Percentiles rank a stretch among this genome's conserved stretches.
Conservation (phyloP, 805 yeast species). For the Kuraishia molischiana region DNA sequence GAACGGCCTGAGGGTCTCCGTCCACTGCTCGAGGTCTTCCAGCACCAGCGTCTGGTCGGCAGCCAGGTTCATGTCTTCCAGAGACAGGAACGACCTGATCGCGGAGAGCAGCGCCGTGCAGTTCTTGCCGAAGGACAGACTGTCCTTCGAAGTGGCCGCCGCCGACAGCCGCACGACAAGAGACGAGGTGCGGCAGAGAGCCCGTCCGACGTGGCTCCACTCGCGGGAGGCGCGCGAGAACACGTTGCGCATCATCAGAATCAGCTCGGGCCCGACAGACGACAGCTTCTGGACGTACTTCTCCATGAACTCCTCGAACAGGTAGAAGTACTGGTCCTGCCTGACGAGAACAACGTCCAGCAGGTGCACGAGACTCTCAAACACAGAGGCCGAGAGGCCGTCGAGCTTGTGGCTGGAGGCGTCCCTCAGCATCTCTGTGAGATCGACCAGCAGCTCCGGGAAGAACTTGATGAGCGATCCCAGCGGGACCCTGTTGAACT, state of each 20-base stretch:
- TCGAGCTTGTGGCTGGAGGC: slow-evolving; percentile 10
- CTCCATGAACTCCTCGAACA: slow-evolving; percentile 41
- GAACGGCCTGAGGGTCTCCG: slow-evolving; percentile 30
- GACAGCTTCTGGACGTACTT: slow-evolving; percentile 28
- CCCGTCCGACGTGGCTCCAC: slow-evolving; percentile 57
- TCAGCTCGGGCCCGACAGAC: slow-evolving; percentile 38
- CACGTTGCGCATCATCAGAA: slow-evolving; percentile 33
- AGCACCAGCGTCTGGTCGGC: slow-evolving; percentile 57
- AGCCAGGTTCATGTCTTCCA: slow-evolving; percentile 35
- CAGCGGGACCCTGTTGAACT: slow-evolving; percentile 44
- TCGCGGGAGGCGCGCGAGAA: slow-evolving; percentile 38
- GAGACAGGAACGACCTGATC: slow-evolving; percentile 32
- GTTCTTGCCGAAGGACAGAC: slow-evolving; percentile 1
- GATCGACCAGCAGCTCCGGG: slow-evolving; percentile 37
- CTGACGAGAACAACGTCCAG: slow-evolving; percentile 57
- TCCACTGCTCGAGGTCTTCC: slow-evolving; percentile 48
- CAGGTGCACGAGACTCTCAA: slow-evolving; percentile 50
- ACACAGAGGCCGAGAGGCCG: slow-evolving; percentile 15
- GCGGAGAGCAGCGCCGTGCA: slow-evolving; percentile 22
- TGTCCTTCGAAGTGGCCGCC: slow-evolving; percentile 1
- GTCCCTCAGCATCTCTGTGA: slow-evolving; percentile 25
- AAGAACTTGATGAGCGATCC: slow-evolving; percentile 48
- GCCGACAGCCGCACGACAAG: slow-evolving; percentile 36
- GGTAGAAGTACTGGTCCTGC: slow-evolving; percentile 50
- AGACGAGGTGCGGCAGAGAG: slow-evolving; percentile 50